A percentile compares a stretch with the other conserved stretches of the same genome.
phyloP scores from a whole-genome alignment of 495 filamentous ascomycete genomes.

The Neurospora sp. region DNA sequence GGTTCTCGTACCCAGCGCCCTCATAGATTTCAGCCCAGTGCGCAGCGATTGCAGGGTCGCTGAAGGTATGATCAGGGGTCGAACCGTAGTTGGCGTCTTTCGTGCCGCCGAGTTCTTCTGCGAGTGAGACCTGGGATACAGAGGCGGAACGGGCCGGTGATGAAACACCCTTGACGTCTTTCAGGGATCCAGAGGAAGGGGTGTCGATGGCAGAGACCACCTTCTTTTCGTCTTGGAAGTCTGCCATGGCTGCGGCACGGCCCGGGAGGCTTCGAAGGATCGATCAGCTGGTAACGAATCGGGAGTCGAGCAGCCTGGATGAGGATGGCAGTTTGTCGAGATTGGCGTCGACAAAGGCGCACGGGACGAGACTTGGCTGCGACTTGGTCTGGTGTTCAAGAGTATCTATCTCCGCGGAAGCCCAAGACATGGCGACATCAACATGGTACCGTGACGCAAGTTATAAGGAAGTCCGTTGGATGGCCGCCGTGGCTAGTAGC shows the following conservation, averaged over 20 bases:
- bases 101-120: background rate
- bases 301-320: background rate
- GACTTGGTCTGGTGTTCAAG: background rate
- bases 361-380: background rate
- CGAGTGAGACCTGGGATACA: constrained; percentile 5
- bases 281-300: background rate
- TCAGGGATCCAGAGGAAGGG: background rate
- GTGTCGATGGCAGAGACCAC: background rate
- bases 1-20: constrained; percentile 39
- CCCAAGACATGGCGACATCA: background rate
- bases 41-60: constrained; percentile 15
- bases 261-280: background rate
- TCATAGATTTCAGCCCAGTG: constrained; percentile 22
- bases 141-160: constrained; percentile 1
- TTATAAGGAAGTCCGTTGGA: background rate
- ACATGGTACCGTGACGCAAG: background rate
- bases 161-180: background rate
- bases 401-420: background rate
- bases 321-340: background rate
- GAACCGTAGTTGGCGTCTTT: constrained; percentile 22
- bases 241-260: background rate
- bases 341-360: too few relatives aligned
- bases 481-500: background rate
- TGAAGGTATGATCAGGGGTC: constrained; percentile 22
- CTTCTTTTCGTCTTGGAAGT: background rate